Conservation (phyloP, 1,139 yeast genomes). For the Diutina siamensis region DNA sequence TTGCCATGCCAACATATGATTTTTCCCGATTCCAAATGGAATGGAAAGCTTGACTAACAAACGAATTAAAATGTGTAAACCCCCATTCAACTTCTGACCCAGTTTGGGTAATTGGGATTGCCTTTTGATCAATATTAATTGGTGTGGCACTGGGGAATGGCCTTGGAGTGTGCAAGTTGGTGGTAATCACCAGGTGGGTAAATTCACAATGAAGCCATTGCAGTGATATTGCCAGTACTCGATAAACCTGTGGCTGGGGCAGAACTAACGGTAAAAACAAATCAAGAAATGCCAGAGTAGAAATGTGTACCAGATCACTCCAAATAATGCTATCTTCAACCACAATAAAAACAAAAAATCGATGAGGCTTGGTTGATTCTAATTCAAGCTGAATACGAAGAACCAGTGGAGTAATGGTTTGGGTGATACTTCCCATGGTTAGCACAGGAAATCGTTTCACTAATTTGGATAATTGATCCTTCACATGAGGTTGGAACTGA, state of each 20-base stretch:
- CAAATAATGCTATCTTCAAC: neutral
- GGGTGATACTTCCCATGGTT: neutral
- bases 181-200: neutral
- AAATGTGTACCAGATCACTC: neutral
- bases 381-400: neutral
- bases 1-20: conserved; percentile 56
- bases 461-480: neutral
- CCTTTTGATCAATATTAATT: neutral
- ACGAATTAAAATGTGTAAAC: conserved; percentile 45
- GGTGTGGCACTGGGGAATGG: neutral
- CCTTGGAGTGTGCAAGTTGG: neutral
- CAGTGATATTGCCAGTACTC: neutral
- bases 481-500: neutral
- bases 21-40: conserved; percentile 48
- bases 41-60: conserved; percentile 64
- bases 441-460: neutral
- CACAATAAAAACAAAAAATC: neutral
- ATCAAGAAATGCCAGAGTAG: neutral
- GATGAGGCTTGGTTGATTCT: neutral
- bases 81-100: conserved; percentile 37
- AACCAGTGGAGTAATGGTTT: conserved; percentile 2
- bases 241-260: neutral
- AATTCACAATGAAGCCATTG: neutral
- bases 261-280: neutral
- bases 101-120: conserved; percentile 14